These are phyloP conservation scores for Cryphonectria nitschkei DNA, from an alignment of 2,329 filamentous ascomycete genomes.

Conservation along the genomic window DNA sequence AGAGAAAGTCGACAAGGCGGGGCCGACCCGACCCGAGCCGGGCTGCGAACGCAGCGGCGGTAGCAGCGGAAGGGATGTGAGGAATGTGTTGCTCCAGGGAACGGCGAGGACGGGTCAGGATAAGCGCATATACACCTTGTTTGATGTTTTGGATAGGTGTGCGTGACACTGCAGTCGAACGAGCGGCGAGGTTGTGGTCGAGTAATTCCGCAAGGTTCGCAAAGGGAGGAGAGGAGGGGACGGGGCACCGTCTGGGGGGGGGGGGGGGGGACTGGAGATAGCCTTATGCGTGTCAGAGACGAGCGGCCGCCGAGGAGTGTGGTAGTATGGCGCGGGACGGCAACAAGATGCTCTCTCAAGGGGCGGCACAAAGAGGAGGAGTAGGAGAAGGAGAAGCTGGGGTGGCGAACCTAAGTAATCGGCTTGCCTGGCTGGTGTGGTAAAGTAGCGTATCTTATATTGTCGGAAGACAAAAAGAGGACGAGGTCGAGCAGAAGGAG, in stretches of 20 bases:
- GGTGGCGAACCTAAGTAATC: neutral
- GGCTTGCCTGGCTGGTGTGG: neutral
- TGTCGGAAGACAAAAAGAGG: neutral
- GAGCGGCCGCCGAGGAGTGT: neutral
- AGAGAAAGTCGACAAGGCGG: neutral
- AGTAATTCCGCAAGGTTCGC: slow-evolving; percentile 4
- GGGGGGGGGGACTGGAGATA: slow-evolving; percentile 13
- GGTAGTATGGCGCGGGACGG: neutral
- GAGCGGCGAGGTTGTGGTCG: neutral
- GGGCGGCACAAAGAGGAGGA: neutral
- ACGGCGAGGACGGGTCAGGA: slow-evolving; percentile 9
- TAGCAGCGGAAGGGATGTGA: neutral
- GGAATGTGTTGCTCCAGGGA: neutral
- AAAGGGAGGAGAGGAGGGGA: slow-evolving; percentile 16
- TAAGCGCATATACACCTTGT: neutral
- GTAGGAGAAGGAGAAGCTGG: neutral
- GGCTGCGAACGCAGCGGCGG: neutral
- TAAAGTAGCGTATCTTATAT: neutral
- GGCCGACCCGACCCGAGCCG: neutral
- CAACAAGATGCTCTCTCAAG: neutral
- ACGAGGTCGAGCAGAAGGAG: neutral
- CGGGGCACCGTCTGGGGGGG: neutral
- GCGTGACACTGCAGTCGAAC: neutral
- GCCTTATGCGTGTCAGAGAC: slow-evolving; percentile 27
- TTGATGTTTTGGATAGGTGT: slow-evolving; percentile 16